Evolutionary conservation across 306 rosid species (phyloP).

Genomic region (Calophaca sinica): DNA sequence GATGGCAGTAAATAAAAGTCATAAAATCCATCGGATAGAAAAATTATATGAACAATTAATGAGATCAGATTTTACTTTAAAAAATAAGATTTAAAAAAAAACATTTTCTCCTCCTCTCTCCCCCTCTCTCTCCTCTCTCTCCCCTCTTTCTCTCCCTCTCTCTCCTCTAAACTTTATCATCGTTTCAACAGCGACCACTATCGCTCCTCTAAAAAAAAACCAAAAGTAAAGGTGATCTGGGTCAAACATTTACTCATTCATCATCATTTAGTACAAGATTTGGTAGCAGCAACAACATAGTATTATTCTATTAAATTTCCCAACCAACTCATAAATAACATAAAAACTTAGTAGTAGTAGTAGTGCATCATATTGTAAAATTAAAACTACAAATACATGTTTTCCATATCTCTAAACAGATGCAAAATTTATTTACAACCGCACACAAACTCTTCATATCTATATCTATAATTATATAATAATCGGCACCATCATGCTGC

Average conservation of each 20-base stretch:
- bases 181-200: too few relatives aligned
- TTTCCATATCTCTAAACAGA: conserved; percentile 8
- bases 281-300: neutral
- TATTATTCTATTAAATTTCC: neutral
- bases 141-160: too few relatives aligned
- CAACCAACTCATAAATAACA: neutral
- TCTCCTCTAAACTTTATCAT: too few relatives aligned
- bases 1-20: too few relatives aligned
- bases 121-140: too few relatives aligned
- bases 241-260: neutral
- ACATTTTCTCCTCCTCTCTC: too few relatives aligned
- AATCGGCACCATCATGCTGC: neutral
- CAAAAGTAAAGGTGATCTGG: too few relatives aligned
- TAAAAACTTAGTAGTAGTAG: neutral
- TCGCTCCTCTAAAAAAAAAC: too few relatives aligned
- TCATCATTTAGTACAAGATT: neutral
- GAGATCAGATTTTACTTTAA: too few relatives aligned
- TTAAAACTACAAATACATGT: neutral
- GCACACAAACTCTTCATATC: conserved; percentile 23
- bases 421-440: conserved; percentile 33
- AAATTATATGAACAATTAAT: too few relatives aligned
- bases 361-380: neutral
- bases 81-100: too few relatives aligned
- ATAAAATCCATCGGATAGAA: too few relatives aligned
- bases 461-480: neutral